Evolutionary conservation across 805 yeast genomes (phyloP).

Genomic region (Phaffomyces thermotolerans): DNA sequence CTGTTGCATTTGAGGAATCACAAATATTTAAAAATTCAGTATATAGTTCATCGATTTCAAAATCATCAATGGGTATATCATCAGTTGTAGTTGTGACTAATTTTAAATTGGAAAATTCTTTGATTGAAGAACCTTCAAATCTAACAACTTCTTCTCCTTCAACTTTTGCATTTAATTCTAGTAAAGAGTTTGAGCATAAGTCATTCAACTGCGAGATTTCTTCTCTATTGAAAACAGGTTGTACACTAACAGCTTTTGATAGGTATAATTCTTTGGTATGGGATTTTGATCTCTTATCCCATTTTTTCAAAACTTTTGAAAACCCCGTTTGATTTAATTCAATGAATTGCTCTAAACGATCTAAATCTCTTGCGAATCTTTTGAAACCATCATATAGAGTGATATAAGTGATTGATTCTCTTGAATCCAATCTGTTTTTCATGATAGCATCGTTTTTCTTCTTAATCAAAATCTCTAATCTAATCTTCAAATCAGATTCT

Average conservation of each 20-base stretch:
- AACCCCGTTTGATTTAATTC: conserved; percentile 95
- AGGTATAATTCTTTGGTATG: conserved; percentile 90
- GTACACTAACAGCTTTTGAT: conserved; percentile 89
- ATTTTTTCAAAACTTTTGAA: conserved; percentile 89
- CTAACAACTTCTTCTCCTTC: conserved; percentile 37
- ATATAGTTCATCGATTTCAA: conserved; percentile 61
- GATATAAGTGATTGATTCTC: conserved; percentile 69
- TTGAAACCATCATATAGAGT: conserved; percentile 84
- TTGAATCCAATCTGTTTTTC: conserved; percentile 42
- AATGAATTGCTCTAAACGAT: conserved; percentile 85
- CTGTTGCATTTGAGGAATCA: conserved; percentile 28
- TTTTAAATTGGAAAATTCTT: conserved; percentile 19
- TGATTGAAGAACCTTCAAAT: conserved; percentile 19
- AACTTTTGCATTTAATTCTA: conserved; percentile 71
- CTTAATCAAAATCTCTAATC: conserved; percentile 67
- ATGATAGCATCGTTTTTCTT: conserved; percentile 49
- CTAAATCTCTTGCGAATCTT: conserved; percentile 82
- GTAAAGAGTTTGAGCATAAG: conserved; percentile 50
- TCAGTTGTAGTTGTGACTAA: conserved; percentile 7
- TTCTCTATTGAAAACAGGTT: conserved; percentile 90
- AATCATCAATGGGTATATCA: conserved; percentile 25
- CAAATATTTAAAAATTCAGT: conserved; percentile 57
- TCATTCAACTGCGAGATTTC: conserved; percentile 83
- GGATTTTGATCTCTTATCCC: conserved; percentile 96
- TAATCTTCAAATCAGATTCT: conserved; percentile 77